Base-by-base conservation (phyloP, 805 yeast species). In the Wickerhamomyces silvicola region DNA sequence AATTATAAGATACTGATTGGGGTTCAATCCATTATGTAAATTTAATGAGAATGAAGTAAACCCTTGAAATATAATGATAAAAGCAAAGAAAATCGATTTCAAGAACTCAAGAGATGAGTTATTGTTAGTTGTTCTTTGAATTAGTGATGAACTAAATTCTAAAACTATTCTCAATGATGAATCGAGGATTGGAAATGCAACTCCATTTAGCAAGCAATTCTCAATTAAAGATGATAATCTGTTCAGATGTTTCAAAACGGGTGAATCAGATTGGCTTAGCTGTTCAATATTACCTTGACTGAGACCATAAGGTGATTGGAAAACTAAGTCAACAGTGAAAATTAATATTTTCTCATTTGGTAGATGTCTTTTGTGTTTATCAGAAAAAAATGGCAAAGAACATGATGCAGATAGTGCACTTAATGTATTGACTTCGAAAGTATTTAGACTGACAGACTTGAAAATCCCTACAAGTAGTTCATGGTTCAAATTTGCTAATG, bases 51-150 rank as follows among this genome's bases (percentile, higher is more conserved):
- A 48, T 0, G 72, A 48, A 7, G 65, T 43, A 11, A 69, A 53
- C 4, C 75, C 75, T 41, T 74, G 78, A 37, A 68, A 66, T 10
- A 75, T 60, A 9, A 75, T 55, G 8, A 74, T 59, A 23, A 68
- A 53, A 1, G 75, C 54, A 43, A 75, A 76, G 12, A 74, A 51
- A 8, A 66, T 37, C 18, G 53, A 56, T 36, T 68, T 69, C 48
- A 62, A 38, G 6, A 59, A 46, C 18, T 51, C 45, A 74, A 71
- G 67, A 22, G 52, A 56, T 16, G 28, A 32, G 4, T 35, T 35
- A 18, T 40, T 27, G 11, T 35, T 22, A 7, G 30, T 14, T 4
- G 30, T 31, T 14, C 35, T 36, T 15, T 15, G n/a, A 18, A 37
- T 28, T 10, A 48, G 27, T 2, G 18, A 9, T 2, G 3, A n/a